These are phyloP conservation scores for Epichloe sibirici DNA, from an alignment of 2,329 filamentous ascomycete species.

Conservation along the genomic window DNA sequence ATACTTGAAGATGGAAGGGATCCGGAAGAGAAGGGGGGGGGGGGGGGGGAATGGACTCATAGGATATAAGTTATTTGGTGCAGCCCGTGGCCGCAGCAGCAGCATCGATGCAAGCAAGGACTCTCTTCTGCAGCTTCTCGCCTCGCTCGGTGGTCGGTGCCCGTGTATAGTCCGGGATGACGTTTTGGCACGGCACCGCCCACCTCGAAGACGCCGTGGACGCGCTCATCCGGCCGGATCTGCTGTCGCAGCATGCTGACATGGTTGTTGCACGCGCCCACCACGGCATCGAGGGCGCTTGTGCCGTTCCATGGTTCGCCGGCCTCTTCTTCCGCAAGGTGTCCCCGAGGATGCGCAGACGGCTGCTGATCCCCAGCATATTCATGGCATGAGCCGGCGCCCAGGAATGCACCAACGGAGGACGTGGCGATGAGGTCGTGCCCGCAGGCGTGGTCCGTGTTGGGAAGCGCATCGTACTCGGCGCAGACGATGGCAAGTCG, in stretches of 20 bases:
- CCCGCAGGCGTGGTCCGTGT: slow-evolving; percentile 32
- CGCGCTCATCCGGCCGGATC: slow-evolving; percentile 22
- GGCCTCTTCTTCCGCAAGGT: slow-evolving; percentile 28
- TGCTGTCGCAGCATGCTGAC: slow-evolving; percentile 27
- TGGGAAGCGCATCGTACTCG: slow-evolving; percentile 34
- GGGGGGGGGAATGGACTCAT: slow-evolving; percentile 13
- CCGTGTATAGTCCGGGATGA: slow-evolving; percentile 26
- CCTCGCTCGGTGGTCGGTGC: slow-evolving; percentile 19
- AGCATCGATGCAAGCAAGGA: slow-evolving; percentile 25
- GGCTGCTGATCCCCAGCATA: slow-evolving; percentile 16
- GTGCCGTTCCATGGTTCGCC: slow-evolving; percentile 24
- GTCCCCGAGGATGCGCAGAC: slow-evolving; percentile 28
- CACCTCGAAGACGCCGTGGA: slow-evolving; percentile 25
- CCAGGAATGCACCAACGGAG: slow-evolving; percentile 27
- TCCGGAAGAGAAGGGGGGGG: neutral
- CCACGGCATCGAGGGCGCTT: slow-evolving; percentile 27
- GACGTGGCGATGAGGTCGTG: slow-evolving; percentile 32
- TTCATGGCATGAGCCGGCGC: slow-evolving; percentile 21
- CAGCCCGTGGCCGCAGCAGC: slow-evolving; percentile 23
- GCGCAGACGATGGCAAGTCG: slow-evolving; percentile 22
- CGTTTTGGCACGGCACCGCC: slow-evolving; percentile 27
- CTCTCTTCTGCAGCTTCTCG: slow-evolving; percentile 17
- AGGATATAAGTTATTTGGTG: slow-evolving; percentile 22
- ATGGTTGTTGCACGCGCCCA: slow-evolving; percentile 20
- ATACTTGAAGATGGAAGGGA: neutral